Evolutionary conservation across 225 moss, liverwort and hornwort species (phyloP), one percentile per base, ranked within the genome.

Genomic region (Bryum argenteum): DNA sequence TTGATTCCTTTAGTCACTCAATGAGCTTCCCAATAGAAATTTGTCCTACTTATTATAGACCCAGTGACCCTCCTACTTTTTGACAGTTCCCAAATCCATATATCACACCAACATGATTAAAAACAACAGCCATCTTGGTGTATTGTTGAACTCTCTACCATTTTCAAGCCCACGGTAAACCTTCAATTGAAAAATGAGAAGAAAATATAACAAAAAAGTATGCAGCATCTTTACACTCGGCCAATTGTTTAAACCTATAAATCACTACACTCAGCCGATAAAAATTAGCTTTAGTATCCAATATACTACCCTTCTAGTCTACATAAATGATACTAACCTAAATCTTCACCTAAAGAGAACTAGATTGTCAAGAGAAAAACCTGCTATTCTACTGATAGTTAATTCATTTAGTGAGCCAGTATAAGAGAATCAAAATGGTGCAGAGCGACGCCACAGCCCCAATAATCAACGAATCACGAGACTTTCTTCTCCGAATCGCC

Each of bases 401-500:
- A 33, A 58, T 23, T 88, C 80, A 92, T 78, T 88, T 92, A 2
- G 86, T 79, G 52, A 92, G 81, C 92, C 92, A 92, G 70, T 90
- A 92, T 57, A 92, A 84, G 41, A 92, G 79, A 66, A 92, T 88
- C 71, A 90, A 78, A 72, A 92, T 75, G 21, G 86, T 88, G 83
- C 92, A 92, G 0, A 88, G 47, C 13, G 90, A 88, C 56, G 90
- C 77, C 69, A 92, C 92, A 70, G 77, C 69, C 9, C 83, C 88
- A 45, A 92, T 66, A 47, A 92, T 84, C 47, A 92, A 74, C 14
- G 88, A 79, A 54, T 92, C 92, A 63, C 85, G 82, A 5, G 92
- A 92, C 75, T 88, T 92, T 71, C 86, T 79, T 71, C 92, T 82
- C 70, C 90, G 84, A 59, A 92, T 92, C 26, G 88, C 84, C 14